phyloP scores from a whole-genome alignment of 305 asterid genomes.

The Fraxinus platypoda region DNA sequence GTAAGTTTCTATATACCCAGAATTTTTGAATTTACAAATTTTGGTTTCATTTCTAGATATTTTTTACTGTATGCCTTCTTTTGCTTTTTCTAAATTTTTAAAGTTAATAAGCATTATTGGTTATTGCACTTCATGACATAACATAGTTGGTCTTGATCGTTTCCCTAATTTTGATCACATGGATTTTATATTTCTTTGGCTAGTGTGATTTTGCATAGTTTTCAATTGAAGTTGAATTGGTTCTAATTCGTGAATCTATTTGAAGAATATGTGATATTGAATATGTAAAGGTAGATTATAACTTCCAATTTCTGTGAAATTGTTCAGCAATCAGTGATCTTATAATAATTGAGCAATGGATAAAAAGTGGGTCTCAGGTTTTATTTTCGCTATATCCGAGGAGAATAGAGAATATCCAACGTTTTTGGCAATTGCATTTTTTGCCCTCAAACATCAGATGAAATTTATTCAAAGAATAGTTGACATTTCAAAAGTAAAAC shows the following conservation, averaged over 20 bases:
- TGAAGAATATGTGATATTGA: slow-evolving; percentile 12
- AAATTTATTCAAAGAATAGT: neutral
- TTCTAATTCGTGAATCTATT: slow-evolving; percentile 2
- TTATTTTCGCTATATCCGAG: slow-evolving; percentile 26
- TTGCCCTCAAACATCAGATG: neutral
- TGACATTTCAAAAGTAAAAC: neutral
- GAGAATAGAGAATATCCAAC: slow-evolving; percentile 18
- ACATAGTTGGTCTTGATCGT: neutral
- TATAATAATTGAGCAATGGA: slow-evolving; percentile 40
- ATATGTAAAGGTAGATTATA: neutral
- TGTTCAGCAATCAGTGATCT: slow-evolving; percentile 30
- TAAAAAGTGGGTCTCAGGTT: slow-evolving; percentile 39
- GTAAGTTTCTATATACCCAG: slow-evolving; percentile 28
- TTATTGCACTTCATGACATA: neutral
- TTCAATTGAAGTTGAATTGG: neutral
- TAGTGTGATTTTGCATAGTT: neutral
- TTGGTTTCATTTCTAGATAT: slow-evolving; percentile 11
- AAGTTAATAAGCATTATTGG: neutral
- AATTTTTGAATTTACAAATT: neutral
- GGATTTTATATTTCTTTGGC: neutral
- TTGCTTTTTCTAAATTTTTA: neutral
- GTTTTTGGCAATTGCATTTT: neutral
- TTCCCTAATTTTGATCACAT: neutral
- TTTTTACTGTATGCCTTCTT: neutral
- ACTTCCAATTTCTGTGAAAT: neutral